A percentile compares a stretch with the other conserved stretches of the same genome.
Conservation (phyloP, 176 grass and related monocot species). For the Secale cereale region DNA sequence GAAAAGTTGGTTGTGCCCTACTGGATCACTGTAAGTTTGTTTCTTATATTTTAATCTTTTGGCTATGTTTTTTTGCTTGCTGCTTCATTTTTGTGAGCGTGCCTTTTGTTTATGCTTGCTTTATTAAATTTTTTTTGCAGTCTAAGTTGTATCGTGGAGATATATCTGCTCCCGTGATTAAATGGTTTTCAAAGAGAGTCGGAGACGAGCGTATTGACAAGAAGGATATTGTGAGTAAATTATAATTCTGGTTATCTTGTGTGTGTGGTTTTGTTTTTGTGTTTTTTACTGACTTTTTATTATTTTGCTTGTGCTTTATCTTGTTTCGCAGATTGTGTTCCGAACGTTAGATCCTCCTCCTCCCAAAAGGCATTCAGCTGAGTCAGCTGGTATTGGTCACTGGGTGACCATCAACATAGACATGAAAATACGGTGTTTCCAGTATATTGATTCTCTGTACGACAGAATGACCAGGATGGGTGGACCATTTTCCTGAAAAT, state of each 20-base stretch:
- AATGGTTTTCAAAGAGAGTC: no score
- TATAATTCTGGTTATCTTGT: neutral
- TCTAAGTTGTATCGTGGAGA: no score
- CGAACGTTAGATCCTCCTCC: neutral
- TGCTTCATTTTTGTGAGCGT: no score
- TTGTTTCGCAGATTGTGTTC: neutral
- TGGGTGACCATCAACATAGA: neutral
- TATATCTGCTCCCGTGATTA: no score
- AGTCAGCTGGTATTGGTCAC: neutral
- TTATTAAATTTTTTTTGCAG: no score
- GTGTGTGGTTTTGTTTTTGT: neutral
- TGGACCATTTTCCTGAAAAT: neutral
- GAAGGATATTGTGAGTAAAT: no score
- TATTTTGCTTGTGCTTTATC: neutral
- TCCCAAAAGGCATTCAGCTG: neutral
- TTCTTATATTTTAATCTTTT: no score
- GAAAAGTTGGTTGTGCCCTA: no score
- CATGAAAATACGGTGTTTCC: neutral
- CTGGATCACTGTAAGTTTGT: no score
- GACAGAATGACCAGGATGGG: neutral
- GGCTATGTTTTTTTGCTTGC: no score
- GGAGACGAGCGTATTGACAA: no score
- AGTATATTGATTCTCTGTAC: neutral
- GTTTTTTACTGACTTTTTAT: neutral
- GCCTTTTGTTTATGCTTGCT: no score